Percentiles rank a stretch among this genome's conserved stretches.
These are phyloP conservation scores for Plasmodium coatneyi DNA, from an alignment of 169 alveolate genomes.

Conservation along the genomic window DNA sequence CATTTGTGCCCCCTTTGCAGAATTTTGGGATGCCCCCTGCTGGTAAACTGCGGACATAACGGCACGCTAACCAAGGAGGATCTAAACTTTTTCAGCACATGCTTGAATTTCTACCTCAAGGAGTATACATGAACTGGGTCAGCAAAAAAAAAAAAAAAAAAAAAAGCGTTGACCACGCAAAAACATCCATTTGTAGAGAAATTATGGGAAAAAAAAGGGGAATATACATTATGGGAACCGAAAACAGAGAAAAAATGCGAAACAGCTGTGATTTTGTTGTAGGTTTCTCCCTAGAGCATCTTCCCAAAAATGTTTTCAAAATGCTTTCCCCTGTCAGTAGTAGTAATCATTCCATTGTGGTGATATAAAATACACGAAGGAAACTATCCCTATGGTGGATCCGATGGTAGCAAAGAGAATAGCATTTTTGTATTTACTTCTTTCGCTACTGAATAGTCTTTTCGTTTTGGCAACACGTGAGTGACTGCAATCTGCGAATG, in stretches of 20 bases:
- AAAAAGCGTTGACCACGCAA: neutral
- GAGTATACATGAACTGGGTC: neutral
- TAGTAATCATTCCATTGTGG: constrained; percentile 41
- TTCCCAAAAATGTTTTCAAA: neutral
- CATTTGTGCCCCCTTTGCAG: constrained; percentile 38
- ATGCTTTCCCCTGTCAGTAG: neutral
- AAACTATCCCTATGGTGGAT: constrained; percentile 41
- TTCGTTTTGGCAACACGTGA: constrained; percentile 28
- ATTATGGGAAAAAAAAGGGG: neutral
- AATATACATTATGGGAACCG: neutral
- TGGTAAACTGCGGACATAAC: constrained; percentile 70
- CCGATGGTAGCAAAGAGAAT: constrained; percentile 28
- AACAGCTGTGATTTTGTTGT: neutral
- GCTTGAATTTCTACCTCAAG: constrained; percentile 39
- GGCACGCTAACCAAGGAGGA: constrained; percentile 53
- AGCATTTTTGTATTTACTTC: constrained; percentile 5
- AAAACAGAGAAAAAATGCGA: neutral
- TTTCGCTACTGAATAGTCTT: constrained; percentile 27
- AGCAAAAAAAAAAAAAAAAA: constrained; percentile 9
- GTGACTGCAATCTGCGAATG: constrained; percentile 22
- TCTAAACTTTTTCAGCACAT: constrained; percentile 15
- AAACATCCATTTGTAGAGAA: neutral
- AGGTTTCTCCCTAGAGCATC: neutral
- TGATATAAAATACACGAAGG: constrained; percentile 42
- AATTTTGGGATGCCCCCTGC: constrained; percentile 48